These are phyloP conservation scores for Yamadazyma philogaea DNA, from an alignment of 805 yeast genomes.

Conservation along the genomic window DNA sequence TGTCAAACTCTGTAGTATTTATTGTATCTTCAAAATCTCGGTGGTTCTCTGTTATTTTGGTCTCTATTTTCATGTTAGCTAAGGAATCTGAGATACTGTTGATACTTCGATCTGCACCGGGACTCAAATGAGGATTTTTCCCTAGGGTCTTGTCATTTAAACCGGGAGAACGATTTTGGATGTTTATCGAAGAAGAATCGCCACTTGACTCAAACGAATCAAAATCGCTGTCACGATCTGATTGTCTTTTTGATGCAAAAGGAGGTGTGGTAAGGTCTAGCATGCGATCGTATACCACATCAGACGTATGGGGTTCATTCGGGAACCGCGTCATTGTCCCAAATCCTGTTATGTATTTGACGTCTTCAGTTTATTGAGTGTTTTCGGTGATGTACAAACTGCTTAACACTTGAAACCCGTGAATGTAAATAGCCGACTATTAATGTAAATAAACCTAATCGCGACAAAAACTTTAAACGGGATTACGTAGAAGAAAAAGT, in stretches of 20 bases:
- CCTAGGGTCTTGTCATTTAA: no score
- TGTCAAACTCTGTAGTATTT: conserved; percentile 17
- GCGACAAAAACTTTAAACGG: no score
- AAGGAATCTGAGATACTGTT: conserved; percentile 14
- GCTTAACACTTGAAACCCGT: neutral
- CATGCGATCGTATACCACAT: neutral
- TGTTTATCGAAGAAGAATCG: conserved; percentile 14
- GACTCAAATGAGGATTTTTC: neutral
- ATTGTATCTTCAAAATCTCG: conserved; percentile 7
- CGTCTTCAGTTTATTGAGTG: no score
- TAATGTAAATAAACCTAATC: neutral
- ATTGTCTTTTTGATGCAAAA: conserved; percentile 2
- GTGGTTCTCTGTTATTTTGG: conserved; percentile 1
- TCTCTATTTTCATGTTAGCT: conserved; percentile 11
- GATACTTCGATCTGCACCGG: conserved; percentile 14
- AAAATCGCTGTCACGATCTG: neutral
- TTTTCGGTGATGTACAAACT: neutral
- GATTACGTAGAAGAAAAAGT: no score
- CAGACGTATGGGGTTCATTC: neutral
- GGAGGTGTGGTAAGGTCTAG: conserved; percentile 7
- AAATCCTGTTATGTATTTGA: no score
- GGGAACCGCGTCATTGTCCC: neutral
- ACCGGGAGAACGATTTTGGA: no score
- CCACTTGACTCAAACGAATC: conserved; percentile 11
- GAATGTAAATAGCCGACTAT: neutral